A percentile compares a stretch with the other conserved stretches of the same genome.
Conservation (phyloP, 495 filamentous ascomycete genomes). For the Hyaloscypha variabilis region DNA sequence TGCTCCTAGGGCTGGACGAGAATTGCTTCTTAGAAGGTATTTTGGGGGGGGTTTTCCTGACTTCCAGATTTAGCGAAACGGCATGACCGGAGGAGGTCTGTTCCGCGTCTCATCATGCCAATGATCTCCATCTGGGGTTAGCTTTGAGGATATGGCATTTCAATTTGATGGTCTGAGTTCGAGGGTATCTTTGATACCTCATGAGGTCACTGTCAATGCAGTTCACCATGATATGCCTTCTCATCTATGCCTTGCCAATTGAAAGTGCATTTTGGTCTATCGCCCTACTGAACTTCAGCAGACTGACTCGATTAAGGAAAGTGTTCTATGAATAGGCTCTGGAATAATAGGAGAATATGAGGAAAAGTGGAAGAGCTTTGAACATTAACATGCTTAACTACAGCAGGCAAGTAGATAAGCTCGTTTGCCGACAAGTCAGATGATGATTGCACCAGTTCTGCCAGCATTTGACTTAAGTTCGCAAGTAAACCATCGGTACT, state of each 20-base stretch:
- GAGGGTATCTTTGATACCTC: neutral
- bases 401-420: neutral
- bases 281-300: neutral
- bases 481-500: too few relatives aligned
- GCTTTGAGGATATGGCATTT: constrained; percentile 2
- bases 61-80: constrained; percentile 6
- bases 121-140: neutral
- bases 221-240: neutral
- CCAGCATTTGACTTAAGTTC: too few relatives aligned
- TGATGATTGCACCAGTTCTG: too few relatives aligned
- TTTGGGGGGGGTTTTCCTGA: neutral
- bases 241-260: neutral
- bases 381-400: neutral
- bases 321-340: neutral
- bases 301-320: too few relatives aligned
- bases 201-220: neutral
- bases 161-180: neutral
- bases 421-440: neutral
- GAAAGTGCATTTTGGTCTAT: neutral
- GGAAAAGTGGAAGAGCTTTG: neutral
- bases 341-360: neutral
- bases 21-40: constrained; percentile 3
- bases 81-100: constrained; percentile 7
- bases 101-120: constrained; percentile 17
- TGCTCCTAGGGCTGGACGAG: constrained; percentile 1